Evolutionary conservation across 2,329 filamentous ascomycete species (phyloP).

Genomic region (Cytospora piceae): DNA sequence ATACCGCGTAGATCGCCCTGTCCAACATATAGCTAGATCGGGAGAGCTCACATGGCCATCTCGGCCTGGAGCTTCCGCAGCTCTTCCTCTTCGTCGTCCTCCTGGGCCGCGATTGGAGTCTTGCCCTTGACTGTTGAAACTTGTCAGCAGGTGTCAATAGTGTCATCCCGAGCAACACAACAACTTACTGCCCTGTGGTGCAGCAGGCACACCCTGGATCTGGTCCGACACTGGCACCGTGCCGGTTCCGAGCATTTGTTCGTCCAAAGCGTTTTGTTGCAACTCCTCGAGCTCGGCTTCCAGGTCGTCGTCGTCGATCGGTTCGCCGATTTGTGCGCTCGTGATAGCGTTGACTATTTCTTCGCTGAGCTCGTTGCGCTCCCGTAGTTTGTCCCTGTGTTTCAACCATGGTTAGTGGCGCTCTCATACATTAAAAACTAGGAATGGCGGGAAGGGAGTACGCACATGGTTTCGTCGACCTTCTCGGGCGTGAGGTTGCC

Average conservation of each 20-base stretch:
- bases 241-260: conserved; percentile 90
- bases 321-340: conserved; percentile 66
- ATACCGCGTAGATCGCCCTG: conserved; percentile 1
- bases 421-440: conserved; percentile 19
- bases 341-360: conserved; percentile 90
- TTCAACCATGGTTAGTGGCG: conserved; percentile 38
- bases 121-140: conserved; percentile 53
- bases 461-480: conserved; percentile 93
- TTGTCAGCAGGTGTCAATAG: conserved; percentile 2
- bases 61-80: conserved; percentile 90
- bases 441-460: conserved; percentile 34
- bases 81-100: conserved; percentile 96
- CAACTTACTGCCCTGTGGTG: conserved; percentile 76
- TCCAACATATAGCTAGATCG: not conserved
- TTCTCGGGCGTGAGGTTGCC: conserved; percentile 89
- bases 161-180: conserved; percentile 33
- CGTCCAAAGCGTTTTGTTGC: conserved; percentile 90
- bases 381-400: conserved; percentile 81
- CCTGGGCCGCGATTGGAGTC: conserved; percentile 56
- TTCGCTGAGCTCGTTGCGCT: conserved; percentile 90
- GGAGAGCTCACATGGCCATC: conserved; percentile 80
- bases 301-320: conserved; percentile 83
- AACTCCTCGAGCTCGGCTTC: conserved; percentile 83
- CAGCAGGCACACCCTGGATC: conserved; percentile 75
- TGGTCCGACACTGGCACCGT: conserved; percentile 80